Evolutionary conservation across 2,329 filamentous ascomycete genomes (phyloP).

Genomic region (Colletotrichum shisoi): DNA sequence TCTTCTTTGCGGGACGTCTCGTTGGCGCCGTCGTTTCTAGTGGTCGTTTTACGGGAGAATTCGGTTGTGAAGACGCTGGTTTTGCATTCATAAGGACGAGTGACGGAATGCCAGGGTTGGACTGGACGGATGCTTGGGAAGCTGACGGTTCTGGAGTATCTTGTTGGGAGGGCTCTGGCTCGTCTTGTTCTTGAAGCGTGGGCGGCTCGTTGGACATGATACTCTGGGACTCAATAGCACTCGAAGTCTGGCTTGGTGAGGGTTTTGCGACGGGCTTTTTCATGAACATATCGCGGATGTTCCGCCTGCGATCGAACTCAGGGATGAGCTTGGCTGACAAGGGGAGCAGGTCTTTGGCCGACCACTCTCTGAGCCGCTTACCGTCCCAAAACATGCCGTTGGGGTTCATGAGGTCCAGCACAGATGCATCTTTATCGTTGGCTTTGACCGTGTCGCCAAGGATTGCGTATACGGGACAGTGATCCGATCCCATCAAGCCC

Average conservation of each 20-base stretch:
- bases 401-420: conserved; percentile 81
- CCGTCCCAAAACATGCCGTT: conserved; percentile 74
- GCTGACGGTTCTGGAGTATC: neutral
- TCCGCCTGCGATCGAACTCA: conserved; percentile 84
- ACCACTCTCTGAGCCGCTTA: conserved; percentile 71
- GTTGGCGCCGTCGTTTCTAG: conserved; percentile 24
- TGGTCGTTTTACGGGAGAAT: conserved; percentile 38
- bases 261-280: conserved; percentile 56
- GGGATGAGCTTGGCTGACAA: conserved; percentile 84
- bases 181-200: conserved; percentile 4
- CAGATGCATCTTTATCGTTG: conserved; percentile 58
- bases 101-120: conserved; percentile 22
- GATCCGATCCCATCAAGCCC: conserved; percentile 91
- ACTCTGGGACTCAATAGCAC: neutral
- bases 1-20: conserved; percentile 51
- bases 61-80: conserved; percentile 32
- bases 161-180: conserved; percentile 4
- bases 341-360: conserved; percentile 70
- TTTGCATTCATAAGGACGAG: conserved; percentile 52
- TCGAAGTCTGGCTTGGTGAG: conserved; percentile 33
- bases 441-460: conserved; percentile 69
- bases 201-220: neutral
- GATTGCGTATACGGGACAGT: conserved; percentile 88
- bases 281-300: conserved; percentile 91
- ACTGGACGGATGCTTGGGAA: conserved; percentile 20